Evolutionary conservation across 2,329 filamentous ascomycete genomes (phyloP).

Genomic region (Ustulina deusta): DNA sequence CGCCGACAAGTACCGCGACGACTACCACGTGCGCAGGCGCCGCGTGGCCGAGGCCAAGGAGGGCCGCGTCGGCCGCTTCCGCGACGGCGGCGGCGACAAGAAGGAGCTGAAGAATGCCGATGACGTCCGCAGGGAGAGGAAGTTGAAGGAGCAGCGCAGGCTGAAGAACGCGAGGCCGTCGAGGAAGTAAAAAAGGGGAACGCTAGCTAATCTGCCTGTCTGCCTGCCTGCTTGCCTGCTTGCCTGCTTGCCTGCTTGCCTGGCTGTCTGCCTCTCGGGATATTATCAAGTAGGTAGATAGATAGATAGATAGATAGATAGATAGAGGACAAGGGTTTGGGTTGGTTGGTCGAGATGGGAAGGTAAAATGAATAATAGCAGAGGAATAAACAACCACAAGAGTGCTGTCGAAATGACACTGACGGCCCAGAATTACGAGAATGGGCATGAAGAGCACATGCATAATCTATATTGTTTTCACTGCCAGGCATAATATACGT

Average conservation of each 20-base stretch:
- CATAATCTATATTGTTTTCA: conserved; percentile 32
- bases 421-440: neutral
- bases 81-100: conserved; percentile 73
- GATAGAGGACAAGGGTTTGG: no score
- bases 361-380: neutral
- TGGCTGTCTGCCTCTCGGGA: neutral
- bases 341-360: neutral
- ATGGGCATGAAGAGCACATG: conserved; percentile 3
- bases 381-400: conserved; percentile 3
- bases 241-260: no score
- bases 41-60: conserved; percentile 87
- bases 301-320: neutral
- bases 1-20: conserved; percentile 90
- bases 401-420: conserved; percentile 5
- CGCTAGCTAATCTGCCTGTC: no score
- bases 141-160: conserved; percentile 78
- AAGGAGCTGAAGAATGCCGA: conserved; percentile 83
- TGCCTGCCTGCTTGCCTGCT: no score
- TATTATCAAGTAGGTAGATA: neutral
- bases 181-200: conserved; percentile 70
- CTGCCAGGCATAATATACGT: conserved; percentile 23
- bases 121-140: conserved; percentile 86
- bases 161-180: conserved; percentile 90
- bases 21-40: conserved; percentile 92
- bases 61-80: conserved; percentile 80